Evolutionary conservation across 2,329 filamentous ascomycete genomes (phyloP), one percentile per base, ranked within the genome.

Genomic region (Colletotrichum sp.): DNA sequence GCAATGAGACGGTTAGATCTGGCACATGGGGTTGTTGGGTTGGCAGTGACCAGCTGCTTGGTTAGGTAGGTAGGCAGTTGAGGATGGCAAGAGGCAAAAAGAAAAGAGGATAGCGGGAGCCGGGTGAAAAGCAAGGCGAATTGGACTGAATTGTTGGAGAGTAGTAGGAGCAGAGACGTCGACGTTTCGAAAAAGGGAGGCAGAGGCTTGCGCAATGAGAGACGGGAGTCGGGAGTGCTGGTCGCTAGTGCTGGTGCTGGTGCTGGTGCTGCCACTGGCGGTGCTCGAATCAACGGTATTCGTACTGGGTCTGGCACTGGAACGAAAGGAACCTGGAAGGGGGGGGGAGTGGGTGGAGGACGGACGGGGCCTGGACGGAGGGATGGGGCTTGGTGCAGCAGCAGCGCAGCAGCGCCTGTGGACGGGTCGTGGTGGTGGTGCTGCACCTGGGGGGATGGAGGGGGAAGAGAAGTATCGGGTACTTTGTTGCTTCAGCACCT

Each of bases 131-230:
- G 55, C 66, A 67, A 62, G 70, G 66, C 65, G 64, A 75, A 68
- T 65, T 32, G 73, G 56, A 68, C 22, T 18, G 32, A 56, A 64
- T 73, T 62, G 61, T 73, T 52, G 61, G 32, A 32, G 32, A 58
- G 73, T 48, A 6, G 39, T 48, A 73, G 43, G 22, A 52, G 43
- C 43, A 52, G 61, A 72, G 69, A 67, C 62, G 36, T 39, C 36
- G 70, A 58, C 64, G 70, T 68, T 72, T 75, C 70, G 62, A 55
- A 64, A 67, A 68, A 60, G 67, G 73, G 73, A 72, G 70, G 69
- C 56, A 56, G 18, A 32, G 66, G 66, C 66, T 64, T 70, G 68
- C 72, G 65, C 62, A 69, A 66, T 34, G 67, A 48, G 36, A 62
- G 22, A 43, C 32, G 43, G 43, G n/a, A 52, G 43, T 52, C 43